Conservation (phyloP, 768 basidiomycete species). For the Lyophyllum atratum region DNA sequence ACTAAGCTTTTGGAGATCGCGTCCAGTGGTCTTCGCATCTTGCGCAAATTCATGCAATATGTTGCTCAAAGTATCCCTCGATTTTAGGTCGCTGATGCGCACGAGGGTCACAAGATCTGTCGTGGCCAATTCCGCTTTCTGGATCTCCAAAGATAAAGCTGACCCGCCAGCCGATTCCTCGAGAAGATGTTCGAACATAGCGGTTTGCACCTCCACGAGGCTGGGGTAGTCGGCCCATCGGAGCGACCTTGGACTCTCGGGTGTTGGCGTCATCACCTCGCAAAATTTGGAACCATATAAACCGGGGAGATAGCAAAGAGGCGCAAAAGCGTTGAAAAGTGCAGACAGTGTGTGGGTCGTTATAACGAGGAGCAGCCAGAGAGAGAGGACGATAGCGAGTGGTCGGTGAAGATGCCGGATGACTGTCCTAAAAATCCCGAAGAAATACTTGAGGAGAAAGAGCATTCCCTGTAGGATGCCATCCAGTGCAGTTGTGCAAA, state of each 20-base stretch:
- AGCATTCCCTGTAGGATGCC: slow-evolving; percentile 27
- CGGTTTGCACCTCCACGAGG: slow-evolving; percentile 60
- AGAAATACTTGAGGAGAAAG: slow-evolving; percentile 38
- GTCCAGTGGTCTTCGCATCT: slow-evolving; percentile 62
- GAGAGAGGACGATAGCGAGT: slow-evolving; percentile 51
- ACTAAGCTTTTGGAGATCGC: slow-evolving; percentile 61
- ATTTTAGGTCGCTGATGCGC: slow-evolving; percentile 59
- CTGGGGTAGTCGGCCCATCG: slow-evolving; percentile 62
- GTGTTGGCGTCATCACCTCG: slow-evolving; percentile 10
- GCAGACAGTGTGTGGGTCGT: slow-evolving; percentile 41
- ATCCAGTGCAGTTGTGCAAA: too few relatives aligned
- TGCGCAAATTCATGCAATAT: slow-evolving; percentile 53
- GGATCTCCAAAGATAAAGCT: slow-evolving; percentile 63
- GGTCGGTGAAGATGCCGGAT: slow-evolving; percentile 56
- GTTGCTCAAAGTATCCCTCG: slow-evolving; percentile 57
- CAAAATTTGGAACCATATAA: slow-evolving; percentile 53
- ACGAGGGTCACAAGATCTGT: slow-evolving; percentile 66
- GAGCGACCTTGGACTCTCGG: slow-evolving; percentile 21
- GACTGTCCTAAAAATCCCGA: slow-evolving; percentile 49
- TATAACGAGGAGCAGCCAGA: slow-evolving; percentile 51
- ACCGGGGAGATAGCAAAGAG: slow-evolving; percentile 64
- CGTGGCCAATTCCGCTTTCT: slow-evolving; percentile 79
- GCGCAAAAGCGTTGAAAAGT: slow-evolving; percentile 50
- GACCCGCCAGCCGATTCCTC: slow-evolving; percentile 61
- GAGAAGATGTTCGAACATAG: slow-evolving; percentile 63